These are phyloP conservation scores for Rhinocladiella mackenziei DNA, from an alignment of 2,329 filamentous ascomycete species.

Conservation along the genomic window DNA sequence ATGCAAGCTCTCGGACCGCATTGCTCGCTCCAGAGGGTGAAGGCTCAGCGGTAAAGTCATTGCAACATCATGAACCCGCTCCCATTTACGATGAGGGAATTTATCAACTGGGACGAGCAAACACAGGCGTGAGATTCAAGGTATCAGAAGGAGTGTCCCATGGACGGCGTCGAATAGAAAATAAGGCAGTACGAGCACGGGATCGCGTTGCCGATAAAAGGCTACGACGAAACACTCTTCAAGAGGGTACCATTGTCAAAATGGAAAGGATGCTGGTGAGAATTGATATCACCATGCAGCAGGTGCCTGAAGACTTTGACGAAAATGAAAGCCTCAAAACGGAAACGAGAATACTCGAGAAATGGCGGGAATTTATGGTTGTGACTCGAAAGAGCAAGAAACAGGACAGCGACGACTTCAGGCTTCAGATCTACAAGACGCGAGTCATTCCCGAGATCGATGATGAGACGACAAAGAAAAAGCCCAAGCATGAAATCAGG, in stretches of 20 bases:
- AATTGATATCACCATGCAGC: constrained; percentile 52
- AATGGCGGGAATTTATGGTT: constrained; percentile 62
- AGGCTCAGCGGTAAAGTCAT: constrained; percentile 2
- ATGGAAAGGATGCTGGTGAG: constrained; percentile 66
- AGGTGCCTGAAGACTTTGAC: constrained; percentile 58
- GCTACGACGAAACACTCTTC: constrained; percentile 38
- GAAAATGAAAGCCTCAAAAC: constrained; percentile 60
- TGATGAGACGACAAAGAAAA: constrained; percentile 49
- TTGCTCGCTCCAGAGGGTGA: constrained; percentile 11
- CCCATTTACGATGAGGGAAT: constrained; percentile 18
- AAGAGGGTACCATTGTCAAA: constrained; percentile 61
- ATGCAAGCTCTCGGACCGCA: constrained; percentile 22
- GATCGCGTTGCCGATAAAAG: constrained; percentile 35
- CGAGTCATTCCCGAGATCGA: constrained; percentile 61
- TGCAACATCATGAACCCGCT: constrained; percentile 24
- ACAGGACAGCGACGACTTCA: constrained; percentile 52
- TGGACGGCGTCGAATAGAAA: constrained; percentile 39
- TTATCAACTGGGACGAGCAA: constrained; percentile 13
- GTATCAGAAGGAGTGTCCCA: constrained; percentile 43
- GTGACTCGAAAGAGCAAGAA: constrained; percentile 56
- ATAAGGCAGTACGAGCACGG: constrained; percentile 37
- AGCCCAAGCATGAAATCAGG: constrained; percentile 55
- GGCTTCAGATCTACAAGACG: constrained; percentile 59
- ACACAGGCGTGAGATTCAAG: constrained; percentile 39
- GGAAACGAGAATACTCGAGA: constrained; percentile 56